Conservation (phyloP, 169 alveolate species). For the Plasmodium sp. region DNA sequence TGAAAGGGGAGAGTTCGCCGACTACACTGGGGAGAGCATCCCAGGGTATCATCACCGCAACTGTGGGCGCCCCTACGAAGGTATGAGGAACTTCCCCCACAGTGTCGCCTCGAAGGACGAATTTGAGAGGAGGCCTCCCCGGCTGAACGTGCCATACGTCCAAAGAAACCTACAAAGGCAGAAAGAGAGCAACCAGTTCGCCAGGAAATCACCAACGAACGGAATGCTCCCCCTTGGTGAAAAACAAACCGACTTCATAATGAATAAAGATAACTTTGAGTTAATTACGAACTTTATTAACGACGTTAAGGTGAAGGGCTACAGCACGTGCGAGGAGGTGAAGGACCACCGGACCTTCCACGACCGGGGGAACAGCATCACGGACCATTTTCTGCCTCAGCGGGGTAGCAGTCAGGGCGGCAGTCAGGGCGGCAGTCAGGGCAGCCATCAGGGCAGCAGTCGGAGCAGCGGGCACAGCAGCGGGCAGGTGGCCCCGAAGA, state of each 20-base stretch:
- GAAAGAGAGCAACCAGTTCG: not conserved
- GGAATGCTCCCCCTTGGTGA: not conserved
- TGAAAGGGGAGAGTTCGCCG: not conserved
- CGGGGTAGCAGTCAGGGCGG: not conserved
- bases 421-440: not conserved
- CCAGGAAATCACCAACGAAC: not conserved
- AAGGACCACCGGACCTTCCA: not conserved
- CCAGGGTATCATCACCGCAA: not conserved
- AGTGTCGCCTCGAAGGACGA: not conserved
- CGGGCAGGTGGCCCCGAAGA: not conserved
- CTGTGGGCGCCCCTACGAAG: not conserved
- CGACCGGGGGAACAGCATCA: not conserved
- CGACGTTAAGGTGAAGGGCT: constrained; percentile 10
- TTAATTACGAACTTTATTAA: constrained; percentile 36
- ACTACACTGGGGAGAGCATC: not conserved
- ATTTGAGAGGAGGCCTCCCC: not conserved
- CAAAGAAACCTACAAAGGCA: not conserved
- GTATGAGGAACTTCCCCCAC: not conserved
- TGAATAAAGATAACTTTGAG: not conserved
- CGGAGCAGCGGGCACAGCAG: not conserved
- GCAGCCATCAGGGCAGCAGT: not conserved
- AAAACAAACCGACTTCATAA: not conserved
- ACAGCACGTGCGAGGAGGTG: not conserved
- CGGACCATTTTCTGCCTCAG: not conserved
- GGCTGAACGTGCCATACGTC: not conserved